Evolutionary conservation across 176 grass and related monocot genomes (phyloP).

Genomic region (Ensete ventricosum): DNA sequence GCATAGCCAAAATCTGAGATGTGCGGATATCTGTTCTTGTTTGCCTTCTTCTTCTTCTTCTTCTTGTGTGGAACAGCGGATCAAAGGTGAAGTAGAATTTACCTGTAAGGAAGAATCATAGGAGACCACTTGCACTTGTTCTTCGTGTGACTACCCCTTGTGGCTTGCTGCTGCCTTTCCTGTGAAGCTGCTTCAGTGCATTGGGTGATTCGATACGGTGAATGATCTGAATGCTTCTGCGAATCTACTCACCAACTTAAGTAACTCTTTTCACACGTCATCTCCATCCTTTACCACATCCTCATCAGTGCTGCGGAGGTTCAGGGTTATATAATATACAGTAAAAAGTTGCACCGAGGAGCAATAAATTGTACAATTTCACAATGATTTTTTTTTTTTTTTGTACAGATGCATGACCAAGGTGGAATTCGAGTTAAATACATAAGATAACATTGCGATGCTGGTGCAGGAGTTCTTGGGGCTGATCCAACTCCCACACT

Average conservation of each 20-base stretch:
- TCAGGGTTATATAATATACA: neutral
- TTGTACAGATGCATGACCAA: too few species aligned
- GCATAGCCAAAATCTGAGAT: too few species aligned
- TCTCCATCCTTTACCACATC: neutral
- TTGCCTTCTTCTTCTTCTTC: too few species aligned
- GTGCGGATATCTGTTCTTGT: too few species aligned
- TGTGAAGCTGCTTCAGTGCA: neutral
- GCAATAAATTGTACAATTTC: neutral
- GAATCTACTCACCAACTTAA: neutral
- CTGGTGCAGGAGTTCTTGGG: neutral
- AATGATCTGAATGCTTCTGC: neutral
- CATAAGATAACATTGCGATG: too few species aligned
- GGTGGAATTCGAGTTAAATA: too few species aligned
- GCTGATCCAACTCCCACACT: neutral
- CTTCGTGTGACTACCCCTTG: too few species aligned
- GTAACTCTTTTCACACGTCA: slow-evolving; percentile 4
- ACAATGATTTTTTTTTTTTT: neutral
- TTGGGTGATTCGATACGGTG: neutral
- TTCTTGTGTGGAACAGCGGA: too few species aligned
- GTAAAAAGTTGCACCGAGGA: neutral
- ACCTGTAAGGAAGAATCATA: too few species aligned
- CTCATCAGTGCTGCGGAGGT: neutral
- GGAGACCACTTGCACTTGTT: too few species aligned
- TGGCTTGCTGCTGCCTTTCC: too few species aligned
- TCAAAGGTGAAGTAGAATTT: too few species aligned